Evolutionary conservation across 371 early-diverging fungal species (phyloP).

Genomic region (Umbelopsis sp.): DNA sequence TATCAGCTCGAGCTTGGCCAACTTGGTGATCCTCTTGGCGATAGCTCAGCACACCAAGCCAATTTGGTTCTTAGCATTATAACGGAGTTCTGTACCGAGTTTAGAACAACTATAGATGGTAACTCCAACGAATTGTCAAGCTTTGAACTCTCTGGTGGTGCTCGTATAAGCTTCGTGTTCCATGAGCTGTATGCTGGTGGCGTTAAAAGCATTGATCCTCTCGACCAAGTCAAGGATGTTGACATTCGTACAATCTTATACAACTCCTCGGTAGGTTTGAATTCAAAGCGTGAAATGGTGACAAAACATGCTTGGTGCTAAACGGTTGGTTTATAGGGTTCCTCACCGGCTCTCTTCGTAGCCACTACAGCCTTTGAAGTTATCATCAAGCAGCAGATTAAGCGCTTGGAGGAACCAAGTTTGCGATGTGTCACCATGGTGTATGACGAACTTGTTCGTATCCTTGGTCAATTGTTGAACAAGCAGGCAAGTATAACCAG

Average conservation of each 20-base stretch:
- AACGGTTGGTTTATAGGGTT: conserved; percentile 60
- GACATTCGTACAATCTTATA: conserved; percentile 98
- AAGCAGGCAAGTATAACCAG: conserved; percentile 67
- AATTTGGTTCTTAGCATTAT: conserved; percentile 93
- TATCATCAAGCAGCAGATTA: conserved; percentile 96
- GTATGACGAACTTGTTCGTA: conserved; percentile 96
- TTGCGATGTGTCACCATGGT: conserved; percentile 92
- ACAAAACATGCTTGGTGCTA: not conserved
- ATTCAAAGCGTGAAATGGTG: not conserved
- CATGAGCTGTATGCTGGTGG: conserved; percentile 96
- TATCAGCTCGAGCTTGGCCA: conserved; percentile 84
- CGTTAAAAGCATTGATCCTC: conserved; percentile 92
- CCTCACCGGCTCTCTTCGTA: conserved; percentile 96
- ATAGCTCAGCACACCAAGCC: conserved; percentile 63
- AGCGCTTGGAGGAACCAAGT: conserved; percentile 94
- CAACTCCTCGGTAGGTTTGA: conserved; percentile 85
- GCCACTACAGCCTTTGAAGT: conserved; percentile 98
- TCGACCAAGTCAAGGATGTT: conserved; percentile 96
- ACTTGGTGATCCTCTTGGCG: conserved; percentile 90
- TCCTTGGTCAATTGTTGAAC: conserved; percentile 85
- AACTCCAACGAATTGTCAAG: conserved; percentile 90
- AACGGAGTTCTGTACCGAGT: conserved; percentile 96
- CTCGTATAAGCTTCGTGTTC: conserved; percentile 98
- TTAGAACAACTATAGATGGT: conserved; percentile 92
- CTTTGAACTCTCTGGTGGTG: conserved; percentile 97